Conservation (phyloP, 179 eudicot genomes). For the Silene noctiflora region DNA sequence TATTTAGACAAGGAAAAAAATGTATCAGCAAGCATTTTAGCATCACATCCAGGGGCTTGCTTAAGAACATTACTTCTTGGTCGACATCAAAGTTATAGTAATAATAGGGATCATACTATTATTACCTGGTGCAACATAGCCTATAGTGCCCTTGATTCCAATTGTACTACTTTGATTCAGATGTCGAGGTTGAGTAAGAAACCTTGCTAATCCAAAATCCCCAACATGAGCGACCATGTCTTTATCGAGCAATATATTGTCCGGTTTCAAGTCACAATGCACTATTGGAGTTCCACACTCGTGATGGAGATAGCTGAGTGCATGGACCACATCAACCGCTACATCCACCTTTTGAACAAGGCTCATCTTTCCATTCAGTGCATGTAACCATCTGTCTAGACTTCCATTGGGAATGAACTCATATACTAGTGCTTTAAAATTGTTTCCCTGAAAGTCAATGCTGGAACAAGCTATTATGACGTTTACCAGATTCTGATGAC, state of each 20-base stretch:
- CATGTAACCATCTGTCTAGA: conserved; percentile 15
- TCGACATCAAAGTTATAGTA: too few species aligned
- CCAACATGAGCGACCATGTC: conserved; percentile 11
- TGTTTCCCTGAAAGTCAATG: conserved; percentile 15
- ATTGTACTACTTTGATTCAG: too few species aligned
- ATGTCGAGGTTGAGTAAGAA: not conserved
- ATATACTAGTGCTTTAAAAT: conserved; percentile 15
- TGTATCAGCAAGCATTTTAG: too few species aligned
- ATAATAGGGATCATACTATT: too few species aligned
- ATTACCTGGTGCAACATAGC: conserved; percentile 33
- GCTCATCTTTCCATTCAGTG: not conserved
- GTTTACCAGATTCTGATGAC: conserved; percentile 20
- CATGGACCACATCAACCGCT: conserved; percentile 11
- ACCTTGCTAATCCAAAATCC: conserved; percentile 27
- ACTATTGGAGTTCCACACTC: conserved; percentile 21
- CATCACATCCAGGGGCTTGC: too few species aligned
- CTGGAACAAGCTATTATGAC: conserved; percentile 19
- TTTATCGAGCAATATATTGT: not conserved
- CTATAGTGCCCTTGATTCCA: not conserved
- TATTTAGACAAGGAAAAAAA: too few species aligned
- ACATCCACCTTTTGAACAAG: conserved; percentile 9
- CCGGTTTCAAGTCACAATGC: conserved; percentile 20
- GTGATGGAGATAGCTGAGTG: conserved; percentile 11
- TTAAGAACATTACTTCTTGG: too few species aligned
- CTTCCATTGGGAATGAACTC: conserved; percentile 35